Evolutionary conservation across 2,329 filamentous ascomycete genomes (phyloP).

Genomic region (Knufia fluminis): DNA sequence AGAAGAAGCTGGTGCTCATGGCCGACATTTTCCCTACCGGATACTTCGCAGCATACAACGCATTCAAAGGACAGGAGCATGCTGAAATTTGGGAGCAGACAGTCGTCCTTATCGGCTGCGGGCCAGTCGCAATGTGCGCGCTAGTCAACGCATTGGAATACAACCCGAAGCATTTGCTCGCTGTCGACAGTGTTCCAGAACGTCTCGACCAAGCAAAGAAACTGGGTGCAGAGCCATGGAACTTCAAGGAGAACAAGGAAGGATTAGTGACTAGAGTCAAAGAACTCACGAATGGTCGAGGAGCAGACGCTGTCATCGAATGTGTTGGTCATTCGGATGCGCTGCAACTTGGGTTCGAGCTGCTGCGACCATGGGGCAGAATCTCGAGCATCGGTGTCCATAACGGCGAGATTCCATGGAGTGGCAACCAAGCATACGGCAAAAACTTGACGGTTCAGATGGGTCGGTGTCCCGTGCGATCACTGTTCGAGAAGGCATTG

Average conservation of each 20-base stretch:
- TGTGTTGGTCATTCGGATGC: slow-evolving; percentile 63
- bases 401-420: slow-evolving; percentile 60
- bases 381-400: slow-evolving; percentile 70
- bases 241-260: slow-evolving; percentile 54
- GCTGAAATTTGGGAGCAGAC: slow-evolving; percentile 57
- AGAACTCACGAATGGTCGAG: slow-evolving; percentile 66
- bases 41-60: slow-evolving; percentile 73
- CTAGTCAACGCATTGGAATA: slow-evolving; percentile 67
- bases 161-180: slow-evolving; percentile 65
- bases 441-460: slow-evolving; percentile 51
- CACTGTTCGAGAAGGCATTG: slow-evolving; percentile 7
- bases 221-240: slow-evolving; percentile 73
- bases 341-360: slow-evolving; percentile 59
- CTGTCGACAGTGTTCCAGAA: slow-evolving; percentile 67
- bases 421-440: slow-evolving; percentile 52
- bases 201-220: slow-evolving; percentile 62
- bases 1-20: slow-evolving; percentile 74
- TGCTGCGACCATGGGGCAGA: slow-evolving; percentile 61
- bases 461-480: slow-evolving; percentile 10
- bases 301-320: slow-evolving; percentile 76
- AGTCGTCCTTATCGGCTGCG: slow-evolving; percentile 75
- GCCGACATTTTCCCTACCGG: slow-evolving; percentile 84
- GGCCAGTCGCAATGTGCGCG: slow-evolving; percentile 76
- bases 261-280: slow-evolving; percentile 59
- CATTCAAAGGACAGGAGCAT: slow-evolving; percentile 53